phyloP scores from a whole-genome alignment of 1,139 yeast species.

The Diutina rugosa region DNA sequence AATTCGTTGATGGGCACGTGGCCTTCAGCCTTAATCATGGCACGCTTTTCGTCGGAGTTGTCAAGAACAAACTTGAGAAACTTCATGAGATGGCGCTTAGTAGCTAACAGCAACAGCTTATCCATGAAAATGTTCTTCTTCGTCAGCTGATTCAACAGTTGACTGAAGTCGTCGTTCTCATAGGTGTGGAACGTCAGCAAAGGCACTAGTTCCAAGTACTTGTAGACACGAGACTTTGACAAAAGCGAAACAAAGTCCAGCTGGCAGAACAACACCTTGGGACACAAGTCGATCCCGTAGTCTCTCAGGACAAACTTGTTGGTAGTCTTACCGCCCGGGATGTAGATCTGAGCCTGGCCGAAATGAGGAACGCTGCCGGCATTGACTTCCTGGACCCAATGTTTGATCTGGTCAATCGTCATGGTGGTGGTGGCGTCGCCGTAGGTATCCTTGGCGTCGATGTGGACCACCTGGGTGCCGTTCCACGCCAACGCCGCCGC shows the following conservation, averaged over 20 bases:
- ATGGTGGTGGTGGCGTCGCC: slow-evolving; percentile 84
- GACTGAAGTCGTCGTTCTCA: slow-evolving; percentile 75
- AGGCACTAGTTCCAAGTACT: slow-evolving; percentile 86
- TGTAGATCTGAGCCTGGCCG: slow-evolving; percentile 56
- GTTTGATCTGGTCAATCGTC: slow-evolving; percentile 70
- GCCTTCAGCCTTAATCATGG: slow-evolving; percentile 27
- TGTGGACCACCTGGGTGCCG: slow-evolving; percentile 80
- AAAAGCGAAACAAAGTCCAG: slow-evolving; percentile 72
- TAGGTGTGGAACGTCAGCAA: slow-evolving; percentile 80
- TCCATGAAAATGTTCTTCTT: slow-evolving; percentile 93
- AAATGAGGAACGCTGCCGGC: slow-evolving; percentile 35
- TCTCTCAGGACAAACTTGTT: slow-evolving; percentile 49
- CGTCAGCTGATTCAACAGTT: slow-evolving; percentile 58
- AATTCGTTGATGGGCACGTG: slow-evolving; percentile 46
- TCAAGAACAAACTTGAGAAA: slow-evolving; percentile 75
- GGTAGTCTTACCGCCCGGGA: slow-evolving; percentile 39
- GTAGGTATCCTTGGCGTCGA: slow-evolving; percentile 71
- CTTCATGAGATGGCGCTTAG: slow-evolving; percentile 83
- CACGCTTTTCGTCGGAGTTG: slow-evolving; percentile 40
- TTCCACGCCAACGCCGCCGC: slow-evolving; percentile 97
- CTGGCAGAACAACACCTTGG: slow-evolving; percentile 78
- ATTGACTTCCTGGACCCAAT: slow-evolving; percentile 63
- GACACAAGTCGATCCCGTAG: slow-evolving; percentile 83
- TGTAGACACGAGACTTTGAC: slow-evolving; percentile 74
- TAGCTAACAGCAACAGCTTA: slow-evolving; percentile 59